phyloP scores from a whole-genome alignment of 2,329 filamentous ascomycete genomes.

The Cytospora paraplurivora region DNA sequence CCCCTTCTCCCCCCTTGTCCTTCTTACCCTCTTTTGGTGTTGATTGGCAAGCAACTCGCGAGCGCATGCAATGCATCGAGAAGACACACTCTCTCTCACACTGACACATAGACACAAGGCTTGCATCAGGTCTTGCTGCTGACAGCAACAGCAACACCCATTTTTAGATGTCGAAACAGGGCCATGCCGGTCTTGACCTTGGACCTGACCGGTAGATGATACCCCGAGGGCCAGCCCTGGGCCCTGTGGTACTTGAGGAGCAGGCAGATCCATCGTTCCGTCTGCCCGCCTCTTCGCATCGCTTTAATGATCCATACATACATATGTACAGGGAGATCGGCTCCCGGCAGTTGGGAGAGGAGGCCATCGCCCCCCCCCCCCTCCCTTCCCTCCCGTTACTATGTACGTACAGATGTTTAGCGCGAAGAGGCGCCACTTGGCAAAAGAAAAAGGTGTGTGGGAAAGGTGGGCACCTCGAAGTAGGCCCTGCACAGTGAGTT shows the following conservation, averaged over 20 bases:
- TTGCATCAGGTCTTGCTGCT: neutral
- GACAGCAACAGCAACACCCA: neutral
- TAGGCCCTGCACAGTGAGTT: neutral
- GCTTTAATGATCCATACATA: constrained; percentile 13
- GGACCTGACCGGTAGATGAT: neutral
- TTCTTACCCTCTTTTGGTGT: constrained; percentile 11
- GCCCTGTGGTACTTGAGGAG: too few relatives aligned
- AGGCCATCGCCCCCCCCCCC: too few relatives aligned
- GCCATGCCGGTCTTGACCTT: neutral
- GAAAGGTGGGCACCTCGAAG: neutral
- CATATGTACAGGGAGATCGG: constrained; percentile 20
- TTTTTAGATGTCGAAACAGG: neutral
- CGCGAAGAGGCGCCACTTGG: constrained; percentile 11
- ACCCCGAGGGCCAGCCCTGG: too few relatives aligned
- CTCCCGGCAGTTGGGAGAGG: constrained; percentile 21
- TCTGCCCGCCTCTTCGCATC: neutral
- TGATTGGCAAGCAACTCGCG: constrained; percentile 1
- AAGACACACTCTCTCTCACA: neutral
- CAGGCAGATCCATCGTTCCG: too few relatives aligned
- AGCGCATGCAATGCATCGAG: constrained; percentile 9
- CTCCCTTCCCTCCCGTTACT: too few relatives aligned
- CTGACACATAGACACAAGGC: neutral
- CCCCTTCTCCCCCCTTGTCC: too few relatives aligned
- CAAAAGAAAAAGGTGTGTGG: too few relatives aligned
- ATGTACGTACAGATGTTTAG: neutral